These are phyloP conservation scores for Auricularia heimuer DNA, from an alignment of 768 basidiomycete genomes.

Conservation along the genomic window DNA sequence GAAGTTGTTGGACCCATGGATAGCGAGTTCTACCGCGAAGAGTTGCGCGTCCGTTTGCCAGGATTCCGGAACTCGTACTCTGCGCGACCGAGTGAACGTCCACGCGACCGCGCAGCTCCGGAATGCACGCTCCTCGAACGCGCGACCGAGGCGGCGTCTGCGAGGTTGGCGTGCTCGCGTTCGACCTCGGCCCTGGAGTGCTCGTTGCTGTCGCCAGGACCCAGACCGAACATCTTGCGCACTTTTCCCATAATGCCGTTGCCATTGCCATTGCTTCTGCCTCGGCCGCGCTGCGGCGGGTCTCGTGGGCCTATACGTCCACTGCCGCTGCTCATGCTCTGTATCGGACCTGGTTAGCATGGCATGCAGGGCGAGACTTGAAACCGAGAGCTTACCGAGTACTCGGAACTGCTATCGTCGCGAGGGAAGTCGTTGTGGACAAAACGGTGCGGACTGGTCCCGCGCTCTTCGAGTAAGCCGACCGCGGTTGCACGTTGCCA, in stretches of 20 bases:
- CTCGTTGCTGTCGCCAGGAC: not conserved
- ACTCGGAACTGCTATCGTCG: not conserved
- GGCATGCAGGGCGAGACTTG: no score
- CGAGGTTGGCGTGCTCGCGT: not conserved
- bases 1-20: no score
- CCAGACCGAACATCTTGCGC: not conserved
- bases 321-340: not conserved
- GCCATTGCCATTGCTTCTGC: not conserved
- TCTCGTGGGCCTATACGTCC: not conserved
- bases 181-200: not conserved
- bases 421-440: not conserved
- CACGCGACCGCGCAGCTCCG: not conserved
- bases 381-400: not conserved
- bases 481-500: no score
- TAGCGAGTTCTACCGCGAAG: not conserved
- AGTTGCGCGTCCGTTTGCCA: not conserved
- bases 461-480: not conserved
- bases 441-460: not conserved
- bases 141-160: no score
- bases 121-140: not conserved
- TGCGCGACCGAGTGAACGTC: not conserved
- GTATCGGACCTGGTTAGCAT: no score
- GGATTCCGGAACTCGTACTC: not conserved
- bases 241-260: not conserved
- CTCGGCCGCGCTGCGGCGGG: not conserved